Conservation (phyloP, 352 stramenopile genomes). For the Globisporangium iwayamae region DNA sequence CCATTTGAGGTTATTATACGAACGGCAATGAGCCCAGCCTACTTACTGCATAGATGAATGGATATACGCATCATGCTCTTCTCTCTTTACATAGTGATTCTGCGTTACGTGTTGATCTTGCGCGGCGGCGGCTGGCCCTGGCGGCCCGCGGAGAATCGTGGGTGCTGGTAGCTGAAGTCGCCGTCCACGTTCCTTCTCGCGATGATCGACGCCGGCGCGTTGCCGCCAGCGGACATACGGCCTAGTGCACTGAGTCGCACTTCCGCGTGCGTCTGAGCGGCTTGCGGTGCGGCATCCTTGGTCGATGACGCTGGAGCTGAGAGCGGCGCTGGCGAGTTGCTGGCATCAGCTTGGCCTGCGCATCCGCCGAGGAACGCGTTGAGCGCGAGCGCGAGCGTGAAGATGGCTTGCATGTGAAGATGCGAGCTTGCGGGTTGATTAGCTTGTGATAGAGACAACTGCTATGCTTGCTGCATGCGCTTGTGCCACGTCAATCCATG, state of each 20-base stretch:
- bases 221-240: not conserved
- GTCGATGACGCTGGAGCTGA: slow-evolving; percentile 4
- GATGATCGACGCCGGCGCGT: not conserved
- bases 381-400: slow-evolving; percentile 37
- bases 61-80: too few species aligned
- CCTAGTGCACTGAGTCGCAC: not conserved
- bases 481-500: not conserved
- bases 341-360: not conserved
- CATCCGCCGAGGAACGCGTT: slow-evolving; percentile 21
- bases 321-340: not conserved
- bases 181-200: slow-evolving; percentile 4
- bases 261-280: not conserved
- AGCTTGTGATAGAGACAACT: not conserved
- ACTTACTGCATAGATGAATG: too few species aligned
- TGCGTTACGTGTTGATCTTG: slow-evolving; percentile 8
- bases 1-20: too few species aligned
- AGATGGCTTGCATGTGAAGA: slow-evolving; percentile 29
- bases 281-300: not conserved
- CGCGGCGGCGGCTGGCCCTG: slow-evolving; percentile 1
- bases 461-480: not conserved
- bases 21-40: too few species aligned
- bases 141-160: not conserved
- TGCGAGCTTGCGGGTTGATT: not conserved
- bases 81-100: too few species aligned
- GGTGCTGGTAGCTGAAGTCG: slow-evolving; percentile 7